These are phyloP conservation scores for Amanita molliuscula DNA, from an alignment of 768 basidiomycete species.

Conservation along the genomic window DNA sequence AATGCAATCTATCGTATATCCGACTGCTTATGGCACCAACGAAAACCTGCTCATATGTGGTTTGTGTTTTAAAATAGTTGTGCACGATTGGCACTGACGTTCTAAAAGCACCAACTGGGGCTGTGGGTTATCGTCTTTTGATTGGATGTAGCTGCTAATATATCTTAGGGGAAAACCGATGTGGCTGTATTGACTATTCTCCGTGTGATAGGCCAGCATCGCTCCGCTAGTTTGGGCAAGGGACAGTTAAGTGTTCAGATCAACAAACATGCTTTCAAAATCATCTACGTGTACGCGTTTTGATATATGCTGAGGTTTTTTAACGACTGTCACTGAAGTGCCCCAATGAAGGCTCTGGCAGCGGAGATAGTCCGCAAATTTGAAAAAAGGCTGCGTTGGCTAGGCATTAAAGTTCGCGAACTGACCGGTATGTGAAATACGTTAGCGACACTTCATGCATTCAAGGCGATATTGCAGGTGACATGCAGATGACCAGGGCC, in stretches of 20 bases:
- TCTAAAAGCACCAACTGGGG: conserved; percentile 85
- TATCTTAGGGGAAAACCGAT: conserved; percentile 90
- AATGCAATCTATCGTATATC: conserved; percentile 92
- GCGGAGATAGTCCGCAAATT: conserved; percentile 93
- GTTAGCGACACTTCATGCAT: not conserved
- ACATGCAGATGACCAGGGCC: conserved; percentile 93
- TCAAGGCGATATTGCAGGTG: conserved; percentile 34
- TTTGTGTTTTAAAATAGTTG: conserved; percentile 21
- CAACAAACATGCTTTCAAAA: conserved; percentile 71
- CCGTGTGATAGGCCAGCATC: conserved; percentile 74
- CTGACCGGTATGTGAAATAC: conserved; percentile 55
- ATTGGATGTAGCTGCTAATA: conserved; percentile 6
- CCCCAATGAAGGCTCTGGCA: conserved; percentile 97
- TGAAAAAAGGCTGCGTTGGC: conserved; percentile 82
- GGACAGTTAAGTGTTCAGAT: conserved; percentile 39
- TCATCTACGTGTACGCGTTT: conserved; percentile 81
- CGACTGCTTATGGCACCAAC: conserved; percentile 87
- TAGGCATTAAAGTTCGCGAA: conserved; percentile 79
- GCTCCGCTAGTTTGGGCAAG: conserved; percentile 16
- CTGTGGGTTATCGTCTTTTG: conserved; percentile 43
- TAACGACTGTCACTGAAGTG: conserved; percentile 32
- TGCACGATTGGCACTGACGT: not conserved
- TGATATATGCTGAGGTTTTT: not conserved
- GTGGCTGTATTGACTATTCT: conserved; percentile 92
- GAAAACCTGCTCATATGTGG: conserved; percentile 95